Base-by-base conservation (phyloP, 1,139 yeast species). In the Candida neerlandica region DNA sequence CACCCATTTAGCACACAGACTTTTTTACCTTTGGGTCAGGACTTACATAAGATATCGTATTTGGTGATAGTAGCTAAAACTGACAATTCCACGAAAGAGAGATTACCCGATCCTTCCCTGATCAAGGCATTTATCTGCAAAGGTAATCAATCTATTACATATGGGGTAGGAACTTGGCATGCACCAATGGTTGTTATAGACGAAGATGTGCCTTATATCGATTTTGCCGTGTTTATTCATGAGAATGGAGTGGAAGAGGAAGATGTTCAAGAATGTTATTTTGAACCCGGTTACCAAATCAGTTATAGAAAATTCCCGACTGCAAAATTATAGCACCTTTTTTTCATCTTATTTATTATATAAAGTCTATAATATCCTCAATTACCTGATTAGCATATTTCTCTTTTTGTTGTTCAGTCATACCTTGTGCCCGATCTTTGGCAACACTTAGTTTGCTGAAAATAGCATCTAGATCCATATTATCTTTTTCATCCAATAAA, bases 1-100 rank as follows among this genome's bases (percentile, higher is more conserved):
- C 98, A 92, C 63, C 97, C 97, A 6, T 87, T 67, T 61, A 80
- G 94, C n/a, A 85, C 97, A 0, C 98, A 92, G 66, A 87, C 97
- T 0, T 92, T 92, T 64, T 63, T 89, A 21, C 98, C 98, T 4
- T 80, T 92, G 85, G 97, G 97, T 2, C 80, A 85, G 50, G 69
- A 70, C 27, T 65, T 73, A 32, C 56, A 66, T 2, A 72, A 75
- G 40, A 62, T 66, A 16, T 85, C 90, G 0, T 92, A 83, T 59
- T 66, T 92, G 56, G 96, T 92, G 9, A 89, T 91, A 46, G 96
- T 89, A 38, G 96, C 97, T 1, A 75, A 77, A 41, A 75, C 79
- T 4, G 81, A 78, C 49, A 56, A 58, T 4, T 56, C 62, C 30
- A 70, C 73, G 7, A 70, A 71, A 1, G 58, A 65, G 3, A 68